Conservation (phyloP, 139 green algal genomes). For the Limnomonas spitsbergensis region DNA sequence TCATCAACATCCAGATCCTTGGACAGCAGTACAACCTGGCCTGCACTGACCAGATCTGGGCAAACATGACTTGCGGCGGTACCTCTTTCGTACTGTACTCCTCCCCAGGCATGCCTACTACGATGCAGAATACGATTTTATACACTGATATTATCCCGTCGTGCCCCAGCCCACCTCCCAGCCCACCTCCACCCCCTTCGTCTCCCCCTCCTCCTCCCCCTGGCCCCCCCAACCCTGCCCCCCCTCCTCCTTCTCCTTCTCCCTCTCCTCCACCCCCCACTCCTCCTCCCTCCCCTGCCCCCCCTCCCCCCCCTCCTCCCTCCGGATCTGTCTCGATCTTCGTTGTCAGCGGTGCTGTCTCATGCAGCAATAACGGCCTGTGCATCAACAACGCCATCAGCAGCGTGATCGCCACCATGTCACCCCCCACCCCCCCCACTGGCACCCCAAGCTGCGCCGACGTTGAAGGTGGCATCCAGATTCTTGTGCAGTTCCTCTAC, state of each 20-base stretch:
- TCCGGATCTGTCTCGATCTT: not conserved
- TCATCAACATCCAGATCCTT: not conserved
- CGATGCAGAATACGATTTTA: not conserved
- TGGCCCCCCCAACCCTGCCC: not conserved
- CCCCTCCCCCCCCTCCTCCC: not conserved
- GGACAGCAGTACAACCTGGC: not conserved
- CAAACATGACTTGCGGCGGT: slow-evolving; percentile 1
- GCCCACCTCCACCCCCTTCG: not conserved
- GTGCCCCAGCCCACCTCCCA: not conserved
- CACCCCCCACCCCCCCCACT: no score
- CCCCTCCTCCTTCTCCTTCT: not conserved
- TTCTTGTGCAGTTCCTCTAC: not conserved
- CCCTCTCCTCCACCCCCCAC: not conserved
- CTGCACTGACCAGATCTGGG: slow-evolving; percentile 14
- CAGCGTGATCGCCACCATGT: not conserved
- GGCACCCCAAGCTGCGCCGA: no score
- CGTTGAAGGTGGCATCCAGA: not conserved
- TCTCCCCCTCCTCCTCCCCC: slow-evolving; percentile 9
- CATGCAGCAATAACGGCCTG: not conserved
- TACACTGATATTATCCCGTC: not conserved
- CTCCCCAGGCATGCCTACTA: not conserved
- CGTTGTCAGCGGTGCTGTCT: not conserved
- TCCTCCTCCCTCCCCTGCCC: not conserved
- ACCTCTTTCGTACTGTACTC: not conserved
- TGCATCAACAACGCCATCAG: not conserved